Base-by-base conservation (phyloP, 805 yeast genomes). In the Candida wancherniae region DNA sequence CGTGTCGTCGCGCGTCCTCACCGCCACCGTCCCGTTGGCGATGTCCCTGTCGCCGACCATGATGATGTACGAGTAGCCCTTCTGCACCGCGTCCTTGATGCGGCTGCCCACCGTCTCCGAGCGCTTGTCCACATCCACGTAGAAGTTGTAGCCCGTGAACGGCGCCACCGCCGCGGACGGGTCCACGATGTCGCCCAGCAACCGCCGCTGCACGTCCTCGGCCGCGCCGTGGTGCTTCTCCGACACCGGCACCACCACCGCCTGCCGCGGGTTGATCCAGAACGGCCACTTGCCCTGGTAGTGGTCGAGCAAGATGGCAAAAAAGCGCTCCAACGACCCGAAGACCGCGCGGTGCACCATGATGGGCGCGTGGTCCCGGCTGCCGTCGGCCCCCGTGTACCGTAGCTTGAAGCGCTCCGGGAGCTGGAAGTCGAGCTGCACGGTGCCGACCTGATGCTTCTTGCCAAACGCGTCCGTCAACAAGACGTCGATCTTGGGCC, bases 231-330 rank as follows among this genome's bases (percentile, higher is more conserved):
- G 52, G 48, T 83, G 88, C 7, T 69, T 60, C 1, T 76, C 76
- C 35, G 80, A 77, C 4, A 87, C 77, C 1, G 98, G 97, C 5
- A 92, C 68, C 2, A 92, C 68, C 22, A 83, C 68, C 0, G 90
- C 92, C 54, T 92, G 98, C 40, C 94, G 70, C 5, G 97, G 97
- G 42, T 81, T 85, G 25, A 92, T 52, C 98, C 98, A 92, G 53
- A 92, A 87, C 7, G 98, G 98, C 97, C 97, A 92, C 45, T 80
- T 80, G 0, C 97, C 98, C 34, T 75, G 74, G 54, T 78, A 85
- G 43, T 88, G 94, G 53, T 92, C 97, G 31, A 92, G 77, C 38
- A 92, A 63, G 37, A 92, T 73, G 2, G 97, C 96, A 60, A 92
- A 61, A 51, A 92, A 92, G 48, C 98, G 69, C 55, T 92, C 98